Percentiles rank a stretch among this genome's conserved stretches.
Conservation (phyloP, 345 rosid species). For the Laguncularia racemosa region DNA sequence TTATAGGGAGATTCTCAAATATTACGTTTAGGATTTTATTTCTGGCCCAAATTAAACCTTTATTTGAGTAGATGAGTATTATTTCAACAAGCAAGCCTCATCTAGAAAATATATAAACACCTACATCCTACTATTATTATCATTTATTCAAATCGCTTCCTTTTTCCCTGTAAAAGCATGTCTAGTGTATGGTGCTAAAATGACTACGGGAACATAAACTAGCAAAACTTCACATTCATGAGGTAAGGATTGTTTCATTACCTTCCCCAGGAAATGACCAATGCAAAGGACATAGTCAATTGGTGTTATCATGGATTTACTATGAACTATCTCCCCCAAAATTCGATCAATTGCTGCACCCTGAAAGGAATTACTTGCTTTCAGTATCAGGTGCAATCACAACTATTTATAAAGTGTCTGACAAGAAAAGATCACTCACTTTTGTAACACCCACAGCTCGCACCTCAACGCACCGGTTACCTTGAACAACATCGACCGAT, state of each 20-base stretch:
- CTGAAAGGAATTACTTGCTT: constrained; percentile 25
- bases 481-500: constrained; percentile 98
- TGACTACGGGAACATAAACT: too few species aligned
- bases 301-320: constrained; percentile 81
- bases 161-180: too few species aligned
- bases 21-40: too few species aligned
- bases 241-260: constrained; percentile 12
- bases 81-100: not conserved
- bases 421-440: constrained; percentile 25
- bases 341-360: constrained; percentile 98
- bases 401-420: not conserved
- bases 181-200: too few species aligned
- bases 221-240: too few species aligned
- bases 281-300: constrained; percentile 91
- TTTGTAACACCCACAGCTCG: constrained; percentile 98
- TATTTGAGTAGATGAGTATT: not conserved
- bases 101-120: too few species aligned
- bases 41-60: too few species aligned
- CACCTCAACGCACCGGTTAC: constrained; percentile 94
- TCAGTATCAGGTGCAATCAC: not conserved
- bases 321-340: constrained; percentile 93
- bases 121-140: too few species aligned
- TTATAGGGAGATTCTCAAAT: too few species aligned
- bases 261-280: constrained; percentile 99
- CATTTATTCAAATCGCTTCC: too few species aligned